phyloP scores from a whole-genome alignment of 2,329 filamentous ascomycete species.

The Clonostachys rosea region DNA sequence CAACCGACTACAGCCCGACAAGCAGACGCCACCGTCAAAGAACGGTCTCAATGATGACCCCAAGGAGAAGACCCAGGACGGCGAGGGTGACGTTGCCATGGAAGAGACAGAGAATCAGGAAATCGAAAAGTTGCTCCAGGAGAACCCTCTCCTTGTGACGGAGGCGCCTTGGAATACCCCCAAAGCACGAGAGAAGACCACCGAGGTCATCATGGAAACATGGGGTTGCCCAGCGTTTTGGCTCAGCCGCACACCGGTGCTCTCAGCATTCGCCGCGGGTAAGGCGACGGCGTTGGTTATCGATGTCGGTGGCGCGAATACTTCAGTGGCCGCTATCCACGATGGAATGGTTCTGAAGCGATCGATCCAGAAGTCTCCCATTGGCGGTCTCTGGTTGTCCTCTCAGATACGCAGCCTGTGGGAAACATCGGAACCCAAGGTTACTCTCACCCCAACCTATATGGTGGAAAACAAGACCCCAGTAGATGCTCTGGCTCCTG shows the following conservation, averaged over 20 bases:
- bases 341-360: slow-evolving; percentile 94
- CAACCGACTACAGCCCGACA: slow-evolving; percentile 76
- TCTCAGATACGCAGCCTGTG: slow-evolving; percentile 82
- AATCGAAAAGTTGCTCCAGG: slow-evolving; percentile 75
- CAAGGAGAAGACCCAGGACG: slow-evolving; percentile 54
- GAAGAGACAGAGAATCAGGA: slow-evolving; percentile 47
- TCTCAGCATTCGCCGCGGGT: slow-evolving; percentile 87
- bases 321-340: slow-evolving; percentile 85
- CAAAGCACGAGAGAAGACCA: slow-evolving; percentile 87
- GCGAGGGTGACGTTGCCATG: slow-evolving; percentile 57
- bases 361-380: slow-evolving; percentile 77
- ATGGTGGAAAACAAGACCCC: slow-evolving; percentile 82
- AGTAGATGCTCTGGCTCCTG: slow-evolving; percentile 79
- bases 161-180: slow-evolving; percentile 89
- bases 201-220: slow-evolving; percentile 95
- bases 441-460: slow-evolving; percentile 79
- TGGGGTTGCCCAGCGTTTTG: slow-evolving; percentile 97
- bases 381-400: slow-evolving; percentile 87
- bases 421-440: slow-evolving; percentile 60
- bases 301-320: slow-evolving; percentile 84
- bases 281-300: slow-evolving; percentile 91
- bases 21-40: slow-evolving; percentile 62
- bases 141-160: slow-evolving; percentile 89
- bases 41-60: slow-evolving; percentile 74
- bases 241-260: slow-evolving; percentile 81